Conservation (phyloP, 1,284 basidiomycete genomes). For the Coniferiporia sulphurascens region DNA sequence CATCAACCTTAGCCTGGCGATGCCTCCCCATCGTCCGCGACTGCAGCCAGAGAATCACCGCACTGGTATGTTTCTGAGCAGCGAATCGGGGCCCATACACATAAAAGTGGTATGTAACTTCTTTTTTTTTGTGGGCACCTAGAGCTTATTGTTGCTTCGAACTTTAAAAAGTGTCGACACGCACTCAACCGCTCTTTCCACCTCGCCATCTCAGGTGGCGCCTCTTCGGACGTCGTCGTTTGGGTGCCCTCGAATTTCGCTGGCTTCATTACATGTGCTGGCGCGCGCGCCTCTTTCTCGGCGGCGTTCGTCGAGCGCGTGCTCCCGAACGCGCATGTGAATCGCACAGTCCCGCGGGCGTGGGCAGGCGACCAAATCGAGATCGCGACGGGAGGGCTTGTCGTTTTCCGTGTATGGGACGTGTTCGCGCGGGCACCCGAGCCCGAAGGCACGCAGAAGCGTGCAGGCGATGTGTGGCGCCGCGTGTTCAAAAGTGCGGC, state of each 20-base stretch:
- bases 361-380: slow-evolving; percentile 52
- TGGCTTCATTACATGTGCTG: slow-evolving; percentile 53
- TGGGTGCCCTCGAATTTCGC: slow-evolving; percentile 75
- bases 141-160: background rate
- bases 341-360: slow-evolving; percentile 36
- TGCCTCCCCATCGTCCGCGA: slow-evolving; percentile 71
- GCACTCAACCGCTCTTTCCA: slow-evolving; percentile 58
- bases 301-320: slow-evolving; percentile 69
- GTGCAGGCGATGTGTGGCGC: slow-evolving; percentile 37
- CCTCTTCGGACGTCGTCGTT: slow-evolving; percentile 56
- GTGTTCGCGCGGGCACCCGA: slow-evolving; percentile 58
- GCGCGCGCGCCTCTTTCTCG: slow-evolving; percentile 51
- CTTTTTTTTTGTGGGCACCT: background rate
- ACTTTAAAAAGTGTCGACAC: slow-evolving; percentile 52
- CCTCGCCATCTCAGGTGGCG: slow-evolving; percentile 52
- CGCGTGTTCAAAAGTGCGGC: slow-evolving; percentile 7
- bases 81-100: slow-evolving; percentile 49
- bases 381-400: slow-evolving; percentile 50
- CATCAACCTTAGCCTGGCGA: slow-evolving; percentile 58
- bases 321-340: slow-evolving; percentile 52
- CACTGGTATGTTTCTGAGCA: slow-evolving; percentile 59
- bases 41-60: slow-evolving; percentile 65
- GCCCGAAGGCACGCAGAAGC: slow-evolving; percentile 54
- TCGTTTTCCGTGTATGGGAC: slow-evolving; percentile 77
- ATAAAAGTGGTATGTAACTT: slow-evolving; percentile 59